Percentiles rank a stretch among this genome's conserved stretches.
Evolutionary conservation across 495 filamentous ascomycete species (phyloP).

Genomic region (Letharia lupina): DNA sequence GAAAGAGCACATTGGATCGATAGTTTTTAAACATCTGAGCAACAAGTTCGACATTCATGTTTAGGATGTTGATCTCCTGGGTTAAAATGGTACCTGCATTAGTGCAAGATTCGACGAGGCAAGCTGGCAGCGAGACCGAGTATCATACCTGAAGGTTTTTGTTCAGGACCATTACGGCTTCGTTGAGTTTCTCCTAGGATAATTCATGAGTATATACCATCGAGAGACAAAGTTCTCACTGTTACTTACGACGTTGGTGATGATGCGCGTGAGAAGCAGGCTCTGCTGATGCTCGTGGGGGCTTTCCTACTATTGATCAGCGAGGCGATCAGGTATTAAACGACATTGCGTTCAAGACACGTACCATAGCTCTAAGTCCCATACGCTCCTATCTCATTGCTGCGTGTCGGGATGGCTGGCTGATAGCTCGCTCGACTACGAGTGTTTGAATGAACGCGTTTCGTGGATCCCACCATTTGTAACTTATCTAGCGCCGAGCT

Average conservation of each 20-base stretch:
- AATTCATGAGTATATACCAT: background rate
- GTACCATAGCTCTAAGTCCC: constrained; percentile 3
- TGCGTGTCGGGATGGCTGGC: too few relatives aligned
- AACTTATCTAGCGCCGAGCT: too few relatives aligned
- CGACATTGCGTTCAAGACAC: background rate
- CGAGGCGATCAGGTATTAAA: background rate
- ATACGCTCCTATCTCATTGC: background rate
- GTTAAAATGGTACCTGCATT: constrained; percentile 19
- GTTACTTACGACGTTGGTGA: constrained; percentile 81
- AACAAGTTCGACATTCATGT: constrained; percentile 96
- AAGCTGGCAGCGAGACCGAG: background rate
- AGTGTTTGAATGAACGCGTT: too few relatives aligned
- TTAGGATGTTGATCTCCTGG: constrained; percentile 94
- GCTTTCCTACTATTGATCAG: constrained; percentile 57
- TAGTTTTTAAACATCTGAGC: constrained; percentile 99
- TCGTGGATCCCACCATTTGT: too few relatives aligned
- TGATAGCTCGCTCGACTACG: too few relatives aligned
- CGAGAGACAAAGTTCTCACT: background rate
- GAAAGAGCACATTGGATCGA: constrained; percentile 93
- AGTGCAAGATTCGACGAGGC: constrained; percentile 7
- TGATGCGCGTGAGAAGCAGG: constrained; percentile 85
- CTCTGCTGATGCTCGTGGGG: constrained; percentile 97
- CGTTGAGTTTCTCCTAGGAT: constrained; percentile 89
- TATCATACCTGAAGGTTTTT: constrained; percentile 69
- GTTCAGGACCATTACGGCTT: constrained; percentile 85